Evolutionary conservation across 768 basidiomycete genomes (phyloP).

Genomic region (Leccinum boreale): DNA sequence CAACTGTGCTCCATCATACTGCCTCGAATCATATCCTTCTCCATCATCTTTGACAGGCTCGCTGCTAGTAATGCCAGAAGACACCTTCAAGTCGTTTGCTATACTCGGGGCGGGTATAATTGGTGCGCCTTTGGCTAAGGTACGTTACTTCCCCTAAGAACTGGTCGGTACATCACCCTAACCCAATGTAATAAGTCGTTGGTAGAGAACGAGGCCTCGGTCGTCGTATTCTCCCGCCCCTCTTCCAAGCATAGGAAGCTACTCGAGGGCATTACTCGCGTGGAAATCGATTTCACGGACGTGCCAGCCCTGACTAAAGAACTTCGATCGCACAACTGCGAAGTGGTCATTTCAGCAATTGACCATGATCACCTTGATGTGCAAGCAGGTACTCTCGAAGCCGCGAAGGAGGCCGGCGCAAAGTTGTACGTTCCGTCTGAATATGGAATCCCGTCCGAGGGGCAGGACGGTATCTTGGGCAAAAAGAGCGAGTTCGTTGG

Average conservation of each 20-base stretch:
- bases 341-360: slow-evolving; percentile 30
- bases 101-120: slow-evolving; percentile 20
- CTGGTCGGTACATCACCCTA: neutral
- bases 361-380: slow-evolving; percentile 13
- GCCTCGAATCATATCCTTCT: neutral
- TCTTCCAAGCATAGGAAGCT: slow-evolving; percentile 8
- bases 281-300: slow-evolving; percentile 14
- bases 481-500: slow-evolving; percentile 18
- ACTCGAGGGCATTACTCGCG: slow-evolving; percentile 6
- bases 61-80: slow-evolving; percentile 5
- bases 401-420: slow-evolving; percentile 28
- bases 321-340: slow-evolving; percentile 17
- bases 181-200: slow-evolving; percentile 8
- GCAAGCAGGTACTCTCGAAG: slow-evolving; percentile 26
- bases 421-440: slow-evolving; percentile 32
- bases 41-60: neutral
- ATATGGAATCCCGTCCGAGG: slow-evolving; percentile 20
- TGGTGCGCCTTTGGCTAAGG: slow-evolving; percentile 12
- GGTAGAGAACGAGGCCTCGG: slow-evolving; percentile 8
- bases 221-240: slow-evolving; percentile 14
- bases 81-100: slow-evolving; percentile 17
- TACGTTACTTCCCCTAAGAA: neutral
- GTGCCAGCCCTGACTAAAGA: slow-evolving; percentile 4
- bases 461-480: slow-evolving; percentile 18
- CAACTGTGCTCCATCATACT: neutral